Percentiles rank a stretch among this genome's conserved stretches.
Conservation (phyloP, 768 basidiomycete genomes). For the Amanita subjunquillea region DNA sequence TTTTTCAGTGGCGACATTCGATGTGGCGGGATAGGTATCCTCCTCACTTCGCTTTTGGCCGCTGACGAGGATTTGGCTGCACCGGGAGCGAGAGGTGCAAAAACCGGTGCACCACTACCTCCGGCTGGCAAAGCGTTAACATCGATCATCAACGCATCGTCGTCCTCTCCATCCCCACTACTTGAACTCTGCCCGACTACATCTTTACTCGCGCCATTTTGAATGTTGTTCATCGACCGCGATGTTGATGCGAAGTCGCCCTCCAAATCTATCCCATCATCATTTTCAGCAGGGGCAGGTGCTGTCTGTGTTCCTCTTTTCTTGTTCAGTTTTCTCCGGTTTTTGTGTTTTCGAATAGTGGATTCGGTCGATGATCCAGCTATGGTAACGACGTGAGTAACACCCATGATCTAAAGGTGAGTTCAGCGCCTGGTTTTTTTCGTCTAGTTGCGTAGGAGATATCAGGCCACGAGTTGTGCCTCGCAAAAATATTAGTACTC, state of each 20-base stretch:
- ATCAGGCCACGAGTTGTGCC: background rate
- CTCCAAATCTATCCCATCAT: background rate
- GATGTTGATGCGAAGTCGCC: background rate
- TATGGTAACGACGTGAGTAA: background rate
- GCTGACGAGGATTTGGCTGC: conserved; percentile 67
- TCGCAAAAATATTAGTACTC: background rate
- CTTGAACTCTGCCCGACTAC: background rate
- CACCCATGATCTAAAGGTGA: background rate
- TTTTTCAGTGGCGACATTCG: conserved; percentile 96
- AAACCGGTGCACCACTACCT: conserved; percentile 28
- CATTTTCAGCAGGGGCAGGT: background rate
- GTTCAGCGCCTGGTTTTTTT: background rate
- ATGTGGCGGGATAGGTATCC: conserved; percentile 90
- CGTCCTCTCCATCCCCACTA: background rate
- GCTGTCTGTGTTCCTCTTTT: background rate
- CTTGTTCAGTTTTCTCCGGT: conserved; percentile 5
- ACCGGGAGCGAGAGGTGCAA: conserved; percentile 35
- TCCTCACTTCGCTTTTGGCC: conserved; percentile 76
- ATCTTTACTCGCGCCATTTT: background rate
- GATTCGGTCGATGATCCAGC: background rate
- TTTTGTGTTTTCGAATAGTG: conserved; percentile 1
- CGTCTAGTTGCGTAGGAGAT: no score
- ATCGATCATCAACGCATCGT: conserved; percentile 20
- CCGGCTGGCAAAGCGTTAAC: conserved; percentile 63
- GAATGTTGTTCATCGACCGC: background rate